A percentile compares a stretch with the other conserved stretches of the same genome.
These are phyloP conservation scores for Aspergillus ochraceus DNA, from an alignment of 2,329 filamentous ascomycete species.

Conservation along the genomic window DNA sequence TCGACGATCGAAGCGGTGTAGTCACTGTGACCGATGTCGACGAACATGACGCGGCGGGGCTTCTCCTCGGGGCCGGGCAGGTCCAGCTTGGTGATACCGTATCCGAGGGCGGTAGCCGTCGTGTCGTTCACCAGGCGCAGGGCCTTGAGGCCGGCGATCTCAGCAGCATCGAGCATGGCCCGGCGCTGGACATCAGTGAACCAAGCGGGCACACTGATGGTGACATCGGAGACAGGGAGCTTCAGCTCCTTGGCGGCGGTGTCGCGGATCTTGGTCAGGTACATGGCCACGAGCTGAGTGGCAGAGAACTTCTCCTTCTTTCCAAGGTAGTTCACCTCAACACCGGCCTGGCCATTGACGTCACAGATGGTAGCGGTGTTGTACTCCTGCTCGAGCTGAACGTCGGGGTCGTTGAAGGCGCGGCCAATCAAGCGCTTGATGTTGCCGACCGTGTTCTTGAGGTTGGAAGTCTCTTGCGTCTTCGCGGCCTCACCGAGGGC, in stretches of 20 bases:
- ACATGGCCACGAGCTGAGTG: slow-evolving; percentile 93
- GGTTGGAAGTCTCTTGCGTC: slow-evolving; percentile 98
- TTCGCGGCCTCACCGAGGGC: slow-evolving; percentile 95
- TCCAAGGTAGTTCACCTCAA: slow-evolving; percentile 87
- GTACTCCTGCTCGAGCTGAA: slow-evolving; percentile 88
- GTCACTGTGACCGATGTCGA: slow-evolving; percentile 96
- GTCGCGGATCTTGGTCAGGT: slow-evolving; percentile 88
- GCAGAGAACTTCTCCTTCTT: slow-evolving; percentile 96
- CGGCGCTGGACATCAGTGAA: slow-evolving; percentile 94
- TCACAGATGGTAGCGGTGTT: slow-evolving; percentile 85
- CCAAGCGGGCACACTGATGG: slow-evolving; percentile 93
- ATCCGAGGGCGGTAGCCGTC: slow-evolving; percentile 91
- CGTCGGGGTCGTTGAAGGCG: slow-evolving; percentile 82
- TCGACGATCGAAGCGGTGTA: slow-evolving; percentile 93
- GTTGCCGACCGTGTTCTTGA: slow-evolving; percentile 95
- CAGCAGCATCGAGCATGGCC: slow-evolving; percentile 82
- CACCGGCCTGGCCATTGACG: slow-evolving; percentile 90
- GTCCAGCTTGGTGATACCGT: slow-evolving; percentile 96
- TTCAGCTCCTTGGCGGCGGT: slow-evolving; percentile 85
- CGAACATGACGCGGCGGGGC: slow-evolving; percentile 83
- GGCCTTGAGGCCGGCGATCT: slow-evolving; percentile 89
- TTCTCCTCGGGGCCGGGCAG: slow-evolving; percentile 86
- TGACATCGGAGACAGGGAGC: slow-evolving; percentile 87
- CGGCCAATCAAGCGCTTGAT: slow-evolving; percentile 93
- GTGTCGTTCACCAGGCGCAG: slow-evolving; percentile 97